Conservation (phyloP, 306 rosid species). For the Prunus dulcis region DNA sequence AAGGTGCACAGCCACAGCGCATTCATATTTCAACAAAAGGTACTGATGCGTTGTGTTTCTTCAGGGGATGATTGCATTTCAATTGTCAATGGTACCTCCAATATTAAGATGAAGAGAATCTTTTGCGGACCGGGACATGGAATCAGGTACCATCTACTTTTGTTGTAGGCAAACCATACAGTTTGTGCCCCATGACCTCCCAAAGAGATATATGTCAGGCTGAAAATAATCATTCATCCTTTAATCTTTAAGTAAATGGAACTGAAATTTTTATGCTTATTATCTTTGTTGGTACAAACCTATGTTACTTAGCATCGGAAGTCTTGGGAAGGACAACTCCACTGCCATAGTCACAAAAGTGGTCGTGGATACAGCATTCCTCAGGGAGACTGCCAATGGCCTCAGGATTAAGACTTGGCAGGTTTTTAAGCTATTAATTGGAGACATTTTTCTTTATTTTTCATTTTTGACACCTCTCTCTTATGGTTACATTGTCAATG, state of each 20-base stretch:
- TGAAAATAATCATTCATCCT: background rate
- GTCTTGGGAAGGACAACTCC: constrained; percentile 96
- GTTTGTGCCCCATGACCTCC: constrained; percentile 1
- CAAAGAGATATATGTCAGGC: background rate
- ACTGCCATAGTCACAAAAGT: constrained; percentile 76
- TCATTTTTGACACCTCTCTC: constrained; percentile 9
- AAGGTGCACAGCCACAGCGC: background rate
- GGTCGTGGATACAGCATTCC: constrained; percentile 80
- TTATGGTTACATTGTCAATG: background rate
- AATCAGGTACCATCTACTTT: constrained; percentile 60
- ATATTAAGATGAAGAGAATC: constrained; percentile 87
- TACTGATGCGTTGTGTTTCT: constrained; percentile 14
- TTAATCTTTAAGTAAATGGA: background rate
- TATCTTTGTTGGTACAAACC: background rate
- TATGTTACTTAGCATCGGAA: constrained; percentile 67
- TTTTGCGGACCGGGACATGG: constrained; percentile 98
- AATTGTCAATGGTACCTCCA: constrained; percentile 89
- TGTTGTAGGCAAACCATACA: background rate
- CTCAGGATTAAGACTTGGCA: constrained; percentile 98
- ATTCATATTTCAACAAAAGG: background rate
- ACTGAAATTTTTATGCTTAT: background rate
- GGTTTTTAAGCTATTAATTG: constrained; percentile 36
- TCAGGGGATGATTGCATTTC: constrained; percentile 98
- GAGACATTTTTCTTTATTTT: background rate
- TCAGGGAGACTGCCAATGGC: constrained; percentile 77